phyloP scores from a whole-genome alignment of 441 rosid species.

The Capsella rubella region DNA sequence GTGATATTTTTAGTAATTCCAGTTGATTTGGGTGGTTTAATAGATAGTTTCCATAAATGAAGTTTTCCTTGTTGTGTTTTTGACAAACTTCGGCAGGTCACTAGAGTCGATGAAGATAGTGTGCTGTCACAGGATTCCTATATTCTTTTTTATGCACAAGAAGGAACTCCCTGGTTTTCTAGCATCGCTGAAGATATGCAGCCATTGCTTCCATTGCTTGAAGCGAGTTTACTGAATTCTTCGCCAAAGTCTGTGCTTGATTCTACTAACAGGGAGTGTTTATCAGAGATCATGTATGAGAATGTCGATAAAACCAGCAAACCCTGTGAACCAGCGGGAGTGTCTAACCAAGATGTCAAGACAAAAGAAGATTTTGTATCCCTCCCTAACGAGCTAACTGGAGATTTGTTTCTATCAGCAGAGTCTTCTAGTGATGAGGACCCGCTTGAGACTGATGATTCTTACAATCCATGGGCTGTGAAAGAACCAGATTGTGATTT shows the following conservation, averaged over 20 bases:
- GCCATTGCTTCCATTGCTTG: constrained; percentile 18
- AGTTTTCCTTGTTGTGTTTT: not conserved
- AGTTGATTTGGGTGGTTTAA: constrained; percentile 14
- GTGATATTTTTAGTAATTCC: constrained; percentile 45
- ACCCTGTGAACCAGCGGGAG: constrained; percentile 39
- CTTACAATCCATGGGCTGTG: constrained; percentile 17
- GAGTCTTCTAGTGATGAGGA: constrained; percentile 33
- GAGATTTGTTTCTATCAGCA: constrained; percentile 26
- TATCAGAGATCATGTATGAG: constrained; percentile 40
- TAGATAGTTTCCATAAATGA: not conserved
- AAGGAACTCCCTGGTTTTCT: constrained; percentile 78
- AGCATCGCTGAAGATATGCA: constrained; percentile 52
- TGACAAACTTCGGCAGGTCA: constrained; percentile 54
- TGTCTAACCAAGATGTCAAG: constrained; percentile 21
- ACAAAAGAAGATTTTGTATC: constrained; percentile 32
- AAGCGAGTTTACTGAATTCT: constrained; percentile 40
- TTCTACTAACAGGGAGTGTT: constrained; percentile 43
- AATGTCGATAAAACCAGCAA: constrained; percentile 39
- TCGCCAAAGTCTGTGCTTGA: constrained; percentile 87
- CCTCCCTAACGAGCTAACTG: constrained; percentile 32
- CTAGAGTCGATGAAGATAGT: constrained; percentile 52
- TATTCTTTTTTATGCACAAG: constrained; percentile 77
- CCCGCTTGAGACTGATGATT: not conserved
- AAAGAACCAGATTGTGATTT: not conserved
- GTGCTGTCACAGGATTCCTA: constrained; percentile 77